Evolutionary conservation across 306 rosid genomes (phyloP).

Genomic region (Ochetophila trinervis): DNA sequence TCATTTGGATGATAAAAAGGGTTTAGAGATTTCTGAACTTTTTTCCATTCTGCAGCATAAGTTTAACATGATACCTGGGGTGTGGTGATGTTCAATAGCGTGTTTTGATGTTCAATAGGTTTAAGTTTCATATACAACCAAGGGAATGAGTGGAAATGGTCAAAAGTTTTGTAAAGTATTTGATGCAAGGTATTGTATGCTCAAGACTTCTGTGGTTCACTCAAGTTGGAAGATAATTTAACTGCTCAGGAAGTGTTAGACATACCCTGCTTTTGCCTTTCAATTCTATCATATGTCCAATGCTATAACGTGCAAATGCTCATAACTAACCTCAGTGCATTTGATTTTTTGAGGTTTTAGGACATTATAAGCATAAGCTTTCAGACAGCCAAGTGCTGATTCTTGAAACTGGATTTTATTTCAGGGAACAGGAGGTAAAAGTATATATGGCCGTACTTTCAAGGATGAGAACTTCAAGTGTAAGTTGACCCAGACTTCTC

Average conservation of each 20-base stretch:
- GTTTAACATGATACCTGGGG: background rate
- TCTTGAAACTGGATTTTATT: conserved; percentile 14
- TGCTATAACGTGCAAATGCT: no score
- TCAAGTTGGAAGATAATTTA: no score
- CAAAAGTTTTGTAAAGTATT: background rate
- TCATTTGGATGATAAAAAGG: background rate
- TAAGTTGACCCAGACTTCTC: conserved; percentile 39
- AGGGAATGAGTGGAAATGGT: background rate
- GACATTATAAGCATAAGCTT: no score
- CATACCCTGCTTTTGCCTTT: conserved; percentile 1
- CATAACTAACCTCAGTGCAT: background rate
- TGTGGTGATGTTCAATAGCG: background rate
- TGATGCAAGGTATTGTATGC: no score
- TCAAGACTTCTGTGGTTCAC: no score
- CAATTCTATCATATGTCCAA: background rate
- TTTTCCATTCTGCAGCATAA: background rate
- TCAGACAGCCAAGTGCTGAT: background rate
- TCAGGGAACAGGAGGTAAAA: conserved; percentile 97
- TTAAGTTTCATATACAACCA: background rate
- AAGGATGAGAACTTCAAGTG: conserved; percentile 92
- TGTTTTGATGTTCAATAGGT: background rate
- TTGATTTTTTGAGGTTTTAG: background rate
- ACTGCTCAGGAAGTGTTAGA: background rate
- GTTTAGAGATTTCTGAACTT: background rate
- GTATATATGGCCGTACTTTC: conserved; percentile 94